These are phyloP conservation scores for Gliomastix tumulicola DNA, from an alignment of 2,329 filamentous ascomycete genomes.

Conservation along the genomic window DNA sequence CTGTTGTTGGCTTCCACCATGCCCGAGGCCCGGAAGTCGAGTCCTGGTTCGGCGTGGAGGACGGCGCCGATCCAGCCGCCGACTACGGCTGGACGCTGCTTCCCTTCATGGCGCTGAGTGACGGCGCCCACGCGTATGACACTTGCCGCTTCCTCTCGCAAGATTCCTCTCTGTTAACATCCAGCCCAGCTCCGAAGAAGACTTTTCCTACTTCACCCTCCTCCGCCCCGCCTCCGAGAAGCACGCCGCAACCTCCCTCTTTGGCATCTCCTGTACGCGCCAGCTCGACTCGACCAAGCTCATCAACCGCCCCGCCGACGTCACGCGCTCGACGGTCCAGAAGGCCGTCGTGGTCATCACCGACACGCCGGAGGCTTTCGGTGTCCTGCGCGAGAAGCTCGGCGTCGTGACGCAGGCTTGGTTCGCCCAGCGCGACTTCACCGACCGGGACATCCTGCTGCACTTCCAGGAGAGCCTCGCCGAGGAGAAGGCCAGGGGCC, in stretches of 20 bases:
- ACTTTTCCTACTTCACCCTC: slow-evolving; percentile 98
- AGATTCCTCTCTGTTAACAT: slow-evolving; percentile 7
- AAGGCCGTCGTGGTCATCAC: slow-evolving; percentile 96
- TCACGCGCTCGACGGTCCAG: slow-evolving; percentile 95
- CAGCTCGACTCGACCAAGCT: slow-evolving; percentile 79
- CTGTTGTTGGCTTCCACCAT: slow-evolving; percentile 80
- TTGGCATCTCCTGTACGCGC: slow-evolving; percentile 91
- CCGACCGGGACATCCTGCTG: slow-evolving; percentile 81
- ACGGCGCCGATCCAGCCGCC: slow-evolving; percentile 68
- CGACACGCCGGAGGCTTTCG: slow-evolving; percentile 83
- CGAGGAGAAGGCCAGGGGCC: slow-evolving; percentile 53
- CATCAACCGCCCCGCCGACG: slow-evolving; percentile 73
- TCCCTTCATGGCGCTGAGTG: slow-evolving; percentile 94
- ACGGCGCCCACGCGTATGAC: slow-evolving; percentile 86
- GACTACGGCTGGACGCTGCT: slow-evolving; percentile 88
- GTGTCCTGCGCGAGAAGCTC: slow-evolving; percentile 81
- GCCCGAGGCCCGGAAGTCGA: slow-evolving; percentile 88
- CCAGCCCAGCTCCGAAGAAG: slow-evolving; percentile 66
- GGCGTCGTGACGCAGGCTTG: slow-evolving; percentile 89
- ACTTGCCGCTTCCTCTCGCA: not conserved
- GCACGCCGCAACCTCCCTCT: slow-evolving; percentile 69
- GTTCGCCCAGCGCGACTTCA: slow-evolving; percentile 93
- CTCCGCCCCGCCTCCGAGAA: slow-evolving; percentile 51
- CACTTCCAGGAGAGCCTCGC: slow-evolving; percentile 86
- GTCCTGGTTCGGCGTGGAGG: slow-evolving; percentile 73